phyloP scores from a whole-genome alignment of 441 rosid genomes.

The Aleurites moluccanus region DNA sequence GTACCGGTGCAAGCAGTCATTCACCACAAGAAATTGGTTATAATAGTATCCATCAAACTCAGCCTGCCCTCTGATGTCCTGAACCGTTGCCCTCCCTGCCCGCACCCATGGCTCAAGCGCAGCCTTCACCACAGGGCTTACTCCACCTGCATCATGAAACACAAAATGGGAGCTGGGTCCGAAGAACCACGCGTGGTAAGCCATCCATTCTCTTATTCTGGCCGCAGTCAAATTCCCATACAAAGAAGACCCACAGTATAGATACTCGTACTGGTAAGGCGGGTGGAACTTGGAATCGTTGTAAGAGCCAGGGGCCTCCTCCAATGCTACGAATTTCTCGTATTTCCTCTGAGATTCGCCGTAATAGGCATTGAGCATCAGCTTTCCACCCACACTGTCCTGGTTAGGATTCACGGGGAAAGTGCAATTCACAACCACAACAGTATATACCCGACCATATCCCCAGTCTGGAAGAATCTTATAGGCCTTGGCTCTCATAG shows the following conservation, averaged over 20 bases:
- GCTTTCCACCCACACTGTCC: conserved; percentile 68
- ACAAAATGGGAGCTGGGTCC: conserved; percentile 78
- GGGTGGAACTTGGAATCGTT: conserved; percentile 47
- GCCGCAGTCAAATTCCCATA: conserved; percentile 66
- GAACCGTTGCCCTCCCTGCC: conserved; percentile 63
- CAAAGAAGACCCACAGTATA: conserved; percentile 77
- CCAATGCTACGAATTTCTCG: conserved; percentile 55
- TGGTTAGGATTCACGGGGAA: conserved; percentile 54
- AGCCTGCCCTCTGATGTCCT: conserved; percentile 63
- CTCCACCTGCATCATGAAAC: conserved; percentile 82
- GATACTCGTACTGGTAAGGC: conserved; percentile 61
- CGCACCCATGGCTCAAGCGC: conserved; percentile 70
- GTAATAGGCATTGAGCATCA: conserved; percentile 63
- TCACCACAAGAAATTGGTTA: conserved; percentile 80
- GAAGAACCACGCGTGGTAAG: conserved; percentile 84
- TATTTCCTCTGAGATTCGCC: conserved; percentile 43
- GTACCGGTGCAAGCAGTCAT: conserved; percentile 75
- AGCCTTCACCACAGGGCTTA: conserved; percentile 51
- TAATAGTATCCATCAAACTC: conserved; percentile 74
- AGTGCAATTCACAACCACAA: conserved; percentile 74
- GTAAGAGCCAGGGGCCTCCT: conserved; percentile 57
- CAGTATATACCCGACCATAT: conserved; percentile 82
- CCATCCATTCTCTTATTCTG: conserved; percentile 84
- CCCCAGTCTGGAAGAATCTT: conserved; percentile 90
- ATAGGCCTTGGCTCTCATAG: conserved; percentile 55